phyloP scores from a whole-genome alignment of 2,329 filamentous ascomycete genomes.

The Fusarium sp. region DNA sequence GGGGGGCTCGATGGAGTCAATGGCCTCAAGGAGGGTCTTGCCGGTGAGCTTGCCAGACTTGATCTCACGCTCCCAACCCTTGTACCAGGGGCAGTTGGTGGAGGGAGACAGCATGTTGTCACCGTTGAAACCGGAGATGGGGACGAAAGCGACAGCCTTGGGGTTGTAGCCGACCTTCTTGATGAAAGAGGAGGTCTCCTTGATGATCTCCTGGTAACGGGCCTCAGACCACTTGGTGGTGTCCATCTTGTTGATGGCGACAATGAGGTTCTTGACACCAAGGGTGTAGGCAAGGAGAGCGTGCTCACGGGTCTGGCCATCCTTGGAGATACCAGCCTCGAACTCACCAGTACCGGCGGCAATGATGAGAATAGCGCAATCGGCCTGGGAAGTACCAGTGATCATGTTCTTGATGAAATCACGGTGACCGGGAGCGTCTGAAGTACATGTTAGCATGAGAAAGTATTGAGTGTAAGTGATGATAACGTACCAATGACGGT shows the following conservation, averaged over 20 bases:
- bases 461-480: background rate
- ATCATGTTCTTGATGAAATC: conserved; percentile 99
- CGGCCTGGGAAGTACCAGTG: conserved; percentile 99
- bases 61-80: conserved; percentile 98
- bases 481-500: conserved; percentile 87
- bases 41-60: conserved; percentile 88
- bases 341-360: conserved; percentile 99
- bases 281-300: conserved; percentile 99
- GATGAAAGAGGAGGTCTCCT: conserved; percentile 99
- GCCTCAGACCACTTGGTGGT: conserved; percentile 97
- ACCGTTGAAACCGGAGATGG: conserved; percentile 99
- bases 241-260: conserved; percentile 99
- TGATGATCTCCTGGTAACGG: conserved; percentile 99
- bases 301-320: conserved; percentile 99
- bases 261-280: conserved; percentile 99
- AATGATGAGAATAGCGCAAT: conserved; percentile 99
- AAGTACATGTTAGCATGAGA: conserved; percentile 47
- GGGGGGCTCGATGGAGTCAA: conserved; percentile 94
- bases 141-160: conserved; percentile 97
- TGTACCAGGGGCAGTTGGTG: conserved; percentile 99
- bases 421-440: conserved; percentile 98
- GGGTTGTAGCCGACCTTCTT: conserved; percentile 99
- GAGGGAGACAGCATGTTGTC: conserved; percentile 98
- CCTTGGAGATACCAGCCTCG: conserved; percentile 99
- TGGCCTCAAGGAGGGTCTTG: conserved; percentile 99